phyloP scores from a whole-genome alignment of 768 basidiomycete species.

The Rubroboletus satanas region DNA sequence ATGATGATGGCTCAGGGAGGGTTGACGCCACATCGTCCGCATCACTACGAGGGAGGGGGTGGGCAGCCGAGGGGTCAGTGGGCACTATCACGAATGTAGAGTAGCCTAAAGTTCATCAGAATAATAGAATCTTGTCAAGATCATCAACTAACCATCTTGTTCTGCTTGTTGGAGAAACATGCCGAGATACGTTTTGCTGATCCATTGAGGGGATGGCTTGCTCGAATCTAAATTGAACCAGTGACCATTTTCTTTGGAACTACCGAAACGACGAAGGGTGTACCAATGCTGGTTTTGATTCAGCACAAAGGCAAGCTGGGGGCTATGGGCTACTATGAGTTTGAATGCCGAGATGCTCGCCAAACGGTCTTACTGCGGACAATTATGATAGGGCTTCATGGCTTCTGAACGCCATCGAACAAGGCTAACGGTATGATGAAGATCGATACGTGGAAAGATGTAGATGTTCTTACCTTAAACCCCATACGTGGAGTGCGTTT shows the following conservation, averaged over 20 bases:
- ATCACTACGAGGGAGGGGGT: conserved; percentile 57
- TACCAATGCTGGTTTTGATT: conserved; percentile 90
- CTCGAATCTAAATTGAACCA: conserved; percentile 92
- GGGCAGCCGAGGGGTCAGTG: conserved; percentile 48
- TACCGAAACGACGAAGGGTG: conserved; percentile 77
- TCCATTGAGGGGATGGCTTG: conserved; percentile 69
- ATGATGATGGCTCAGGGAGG: conserved; percentile 47
- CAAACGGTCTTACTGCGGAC: conserved; percentile 61
- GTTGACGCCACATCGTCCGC: conserved; percentile 69
- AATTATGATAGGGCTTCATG: conserved; percentile 71
- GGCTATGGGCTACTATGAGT: conserved; percentile 38
- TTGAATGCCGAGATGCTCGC: neutral
- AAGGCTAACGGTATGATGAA: conserved; percentile 40
- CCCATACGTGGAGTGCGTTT: conserved; percentile 80
- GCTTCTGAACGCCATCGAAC: conserved; percentile 81
- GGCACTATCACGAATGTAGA: conserved; percentile 76
- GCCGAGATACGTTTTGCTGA: conserved; percentile 75
- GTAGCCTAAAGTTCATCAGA: conserved; percentile 51
- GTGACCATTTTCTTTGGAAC: conserved; percentile 48
- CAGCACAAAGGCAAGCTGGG: conserved; percentile 83
- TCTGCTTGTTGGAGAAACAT: conserved; percentile 89
- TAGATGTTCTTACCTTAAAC: conserved; percentile 54
- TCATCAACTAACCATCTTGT: conserved; percentile 57
- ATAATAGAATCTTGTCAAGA: neutral
- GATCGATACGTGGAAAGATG: neutral